A percentile compares a stretch with the other conserved stretches of the same genome.
These are phyloP conservation scores for Prunus yedoensis DNA, from an alignment of 331 rosid species.

Conservation along the genomic window DNA sequence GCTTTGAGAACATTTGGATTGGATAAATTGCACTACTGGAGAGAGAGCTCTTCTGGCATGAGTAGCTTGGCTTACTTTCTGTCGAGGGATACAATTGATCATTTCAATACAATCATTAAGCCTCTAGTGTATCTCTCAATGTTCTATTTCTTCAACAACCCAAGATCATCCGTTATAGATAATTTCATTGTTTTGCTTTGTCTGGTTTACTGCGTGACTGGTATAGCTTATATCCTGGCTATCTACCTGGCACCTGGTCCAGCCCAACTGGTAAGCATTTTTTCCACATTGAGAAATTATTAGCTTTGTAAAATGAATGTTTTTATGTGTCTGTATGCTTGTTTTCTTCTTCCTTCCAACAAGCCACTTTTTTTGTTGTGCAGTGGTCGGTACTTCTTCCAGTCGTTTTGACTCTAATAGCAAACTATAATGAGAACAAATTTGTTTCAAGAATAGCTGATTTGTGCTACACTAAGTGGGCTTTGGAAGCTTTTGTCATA, in stretches of 20 bases:
- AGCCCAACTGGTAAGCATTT: conserved; percentile 79
- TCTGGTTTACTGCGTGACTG: conserved; percentile 90
- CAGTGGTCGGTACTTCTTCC: conserved; percentile 99
- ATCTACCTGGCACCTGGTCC: conserved; percentile 81
- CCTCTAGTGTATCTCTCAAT: conserved; percentile 93
- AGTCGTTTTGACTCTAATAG: conserved; percentile 81
- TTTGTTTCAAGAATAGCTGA: conserved; percentile 38
- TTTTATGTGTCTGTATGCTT: neutral
- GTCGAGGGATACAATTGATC: conserved; percentile 86
- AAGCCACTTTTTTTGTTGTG: conserved; percentile 24
- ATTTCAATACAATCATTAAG: conserved; percentile 73
- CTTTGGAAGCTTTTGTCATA: conserved; percentile 91
- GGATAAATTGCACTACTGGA: conserved; percentile 92
- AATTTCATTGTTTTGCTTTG: conserved; percentile 73
- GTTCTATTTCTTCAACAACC: conserved; percentile 99
- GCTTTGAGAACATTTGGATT: conserved; percentile 85
- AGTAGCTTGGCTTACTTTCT: conserved; percentile 92
- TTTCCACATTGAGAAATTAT: neutral
- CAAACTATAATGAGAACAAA: conserved; percentile 50
- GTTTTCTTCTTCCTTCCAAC: conserved; percentile 11
- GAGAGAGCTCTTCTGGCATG: conserved; percentile 95
- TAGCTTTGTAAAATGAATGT: neutral
- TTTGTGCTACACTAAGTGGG: conserved; percentile 90
- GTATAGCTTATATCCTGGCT: conserved; percentile 81
- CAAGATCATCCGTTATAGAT: conserved; percentile 81